phyloP scores from a whole-genome alignment of 2,329 filamentous ascomycete species.

The Colletotrichum australisinense region DNA sequence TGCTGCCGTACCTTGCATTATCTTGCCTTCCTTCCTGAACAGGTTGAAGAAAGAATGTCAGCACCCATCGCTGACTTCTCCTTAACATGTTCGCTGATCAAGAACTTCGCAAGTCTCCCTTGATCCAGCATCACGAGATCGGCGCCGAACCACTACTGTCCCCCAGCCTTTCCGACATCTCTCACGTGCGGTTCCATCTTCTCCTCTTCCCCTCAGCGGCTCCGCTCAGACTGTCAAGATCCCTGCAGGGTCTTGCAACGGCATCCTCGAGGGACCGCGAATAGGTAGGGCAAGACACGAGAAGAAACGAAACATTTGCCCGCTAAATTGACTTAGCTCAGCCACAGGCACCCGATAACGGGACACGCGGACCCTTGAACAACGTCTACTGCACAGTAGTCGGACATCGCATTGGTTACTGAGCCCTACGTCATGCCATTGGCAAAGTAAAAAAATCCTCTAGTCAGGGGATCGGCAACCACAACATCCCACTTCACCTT shows the following conservation, averaged over 20 bases:
- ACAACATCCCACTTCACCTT: background rate
- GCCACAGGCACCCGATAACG: constrained; percentile 22
- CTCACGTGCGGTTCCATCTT: constrained; percentile 7
- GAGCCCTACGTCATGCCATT: constrained; percentile 19
- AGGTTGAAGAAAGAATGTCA: background rate
- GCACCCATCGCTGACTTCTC: background rate
- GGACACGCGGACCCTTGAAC: constrained; percentile 18
- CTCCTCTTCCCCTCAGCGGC: constrained; percentile 5
- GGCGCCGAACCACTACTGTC: background rate
- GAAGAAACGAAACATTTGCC: constrained; percentile 29
- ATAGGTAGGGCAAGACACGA: background rate
- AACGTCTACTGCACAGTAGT: background rate
- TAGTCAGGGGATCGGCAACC: constrained; percentile 2
- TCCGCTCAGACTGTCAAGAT: constrained; percentile 14
- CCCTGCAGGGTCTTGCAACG: constrained; percentile 15
- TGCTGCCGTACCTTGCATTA: background rate
- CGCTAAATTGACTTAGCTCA: constrained; percentile 23
- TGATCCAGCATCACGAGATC: background rate
- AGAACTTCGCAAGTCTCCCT: background rate
- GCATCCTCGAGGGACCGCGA: constrained; percentile 1
- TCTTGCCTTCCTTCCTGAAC: background rate
- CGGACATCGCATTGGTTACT: constrained; percentile 7
- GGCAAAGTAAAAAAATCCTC: background rate
- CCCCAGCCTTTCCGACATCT: background rate
- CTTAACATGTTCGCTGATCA: background rate